Conservation (phyloP, 2,329 filamentous ascomycete genomes). For the Metarhizium guizhouense region DNA sequence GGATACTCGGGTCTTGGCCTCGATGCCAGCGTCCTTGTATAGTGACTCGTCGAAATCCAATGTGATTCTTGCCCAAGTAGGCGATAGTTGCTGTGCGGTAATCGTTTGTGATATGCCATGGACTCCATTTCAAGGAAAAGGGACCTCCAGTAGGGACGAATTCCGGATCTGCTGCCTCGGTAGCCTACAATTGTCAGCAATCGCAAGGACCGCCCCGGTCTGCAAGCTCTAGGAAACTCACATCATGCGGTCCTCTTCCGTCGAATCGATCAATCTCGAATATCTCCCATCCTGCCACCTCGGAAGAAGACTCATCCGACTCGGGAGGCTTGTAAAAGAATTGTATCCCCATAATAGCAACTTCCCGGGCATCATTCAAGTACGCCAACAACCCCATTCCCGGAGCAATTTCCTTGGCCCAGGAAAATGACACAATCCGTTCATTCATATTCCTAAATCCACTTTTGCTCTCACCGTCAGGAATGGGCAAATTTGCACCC, state of each 20-base stretch:
- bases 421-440: constrained; percentile 42
- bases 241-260: constrained; percentile 35
- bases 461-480: constrained; percentile 25
- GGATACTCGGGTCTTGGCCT: constrained; percentile 26
- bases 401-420: constrained; percentile 35
- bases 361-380: constrained; percentile 37
- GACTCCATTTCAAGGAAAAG: constrained; percentile 45
- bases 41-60: constrained; percentile 45
- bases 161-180: constrained; percentile 34
- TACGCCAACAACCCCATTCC: constrained; percentile 42
- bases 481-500: constrained; percentile 41
- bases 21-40: constrained; percentile 26
- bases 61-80: constrained; percentile 40
- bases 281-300: constrained; percentile 37
- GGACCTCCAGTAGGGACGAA: constrained; percentile 38
- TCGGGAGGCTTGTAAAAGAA: constrained; percentile 18
- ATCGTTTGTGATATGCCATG: constrained; percentile 33
- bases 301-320: constrained; percentile 10
- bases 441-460: constrained; percentile 30
- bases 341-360: constrained; percentile 43
- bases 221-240: neutral
- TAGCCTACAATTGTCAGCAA: constrained; percentile 11
- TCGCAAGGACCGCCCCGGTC: neutral
- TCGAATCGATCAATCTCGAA: constrained; percentile 41
- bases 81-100: constrained; percentile 36